Base-by-base conservation (phyloP, 257 asterid genomes). In the Petunia secreta region DNA sequence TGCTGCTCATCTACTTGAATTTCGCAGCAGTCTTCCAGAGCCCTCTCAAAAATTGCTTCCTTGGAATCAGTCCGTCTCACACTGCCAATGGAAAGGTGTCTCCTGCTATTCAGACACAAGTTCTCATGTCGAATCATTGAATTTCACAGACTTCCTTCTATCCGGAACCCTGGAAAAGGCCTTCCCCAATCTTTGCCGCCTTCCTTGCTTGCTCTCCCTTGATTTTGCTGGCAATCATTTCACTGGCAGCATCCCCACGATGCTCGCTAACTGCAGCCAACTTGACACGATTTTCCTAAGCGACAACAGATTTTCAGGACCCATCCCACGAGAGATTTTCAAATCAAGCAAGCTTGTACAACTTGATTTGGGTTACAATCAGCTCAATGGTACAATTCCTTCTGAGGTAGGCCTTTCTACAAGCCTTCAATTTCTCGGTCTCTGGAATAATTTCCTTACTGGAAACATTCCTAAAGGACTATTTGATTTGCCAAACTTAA, bases 81-180 rank as follows among this genome's bases (percentile, higher is more conserved):
- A 88, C 82, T 87, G 92, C 75, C 68, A 75, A 50, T 89, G 92
- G 90, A 57, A 81, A 39, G 92, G 92, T 60, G 86, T 85, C 59
- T 46, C 82, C 43, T 89, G 92, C 90, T 71, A 78, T 79, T 77
- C 86, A 11, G 44, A 34, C 39, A n/a, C 9, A 5, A 84, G 77
- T 80, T 80, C 82, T 55, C 81, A 83, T 2, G 83, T 89, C 39
- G 5, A 79, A 82, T 76, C 87, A 39, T 69, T 89, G 81, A 65
- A 75, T 8, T 75, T 84, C 44, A 58, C 68, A 3, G 69, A 58
- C 60, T 71, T 78, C 7, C 67, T 83, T 8, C 82, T 89, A 46
- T 48, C 87, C 0, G 89, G 88, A 66, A 76, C 8, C 67, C 75
- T 89, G 15, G 82, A 84, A 8, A 81, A 79, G 25, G 85, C 88